Conservation (phyloP, 1,284 basidiomycete species). For the Cutaneotrichosporon cavernicola region DNA sequence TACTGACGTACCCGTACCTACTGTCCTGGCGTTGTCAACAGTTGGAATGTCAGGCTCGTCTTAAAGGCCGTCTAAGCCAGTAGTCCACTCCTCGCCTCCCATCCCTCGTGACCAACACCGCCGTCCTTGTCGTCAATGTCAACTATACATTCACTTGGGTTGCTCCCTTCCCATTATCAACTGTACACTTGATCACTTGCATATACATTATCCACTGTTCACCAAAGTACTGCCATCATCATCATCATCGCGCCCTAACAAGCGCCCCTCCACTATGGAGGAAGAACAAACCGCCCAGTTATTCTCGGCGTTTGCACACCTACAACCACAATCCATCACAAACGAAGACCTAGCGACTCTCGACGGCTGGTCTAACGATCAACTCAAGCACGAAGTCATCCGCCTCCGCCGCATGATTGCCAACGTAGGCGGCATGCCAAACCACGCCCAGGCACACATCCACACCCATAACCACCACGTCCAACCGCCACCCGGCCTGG, state of each 20-base stretch:
- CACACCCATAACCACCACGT: slow-evolving; percentile 7
- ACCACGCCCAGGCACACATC: not conserved
- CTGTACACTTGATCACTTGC: not conserved
- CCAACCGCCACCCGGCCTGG: slow-evolving; percentile 2
- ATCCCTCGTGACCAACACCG: not conserved
- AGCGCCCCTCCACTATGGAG: slow-evolving; percentile 18
- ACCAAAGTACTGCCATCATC: not conserved
- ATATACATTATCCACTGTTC: not conserved
- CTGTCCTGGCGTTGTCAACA: not conserved
- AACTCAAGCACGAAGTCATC: slow-evolving; percentile 37
- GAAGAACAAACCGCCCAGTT: slow-evolving; percentile 27
- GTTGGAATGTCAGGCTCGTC: not conserved
- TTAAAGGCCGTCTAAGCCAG: not conserved
- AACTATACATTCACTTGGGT: not conserved
- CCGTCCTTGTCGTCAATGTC: not conserved
- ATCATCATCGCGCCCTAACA: not conserved
- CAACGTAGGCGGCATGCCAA: slow-evolving; percentile 3
- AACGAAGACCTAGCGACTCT: slow-evolving; percentile 20
- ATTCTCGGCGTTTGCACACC: slow-evolving; percentile 22
- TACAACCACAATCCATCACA: slow-evolving; percentile 13
- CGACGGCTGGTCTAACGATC: slow-evolving; percentile 33
- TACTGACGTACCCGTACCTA: too few relatives aligned
- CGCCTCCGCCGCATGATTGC: slow-evolving; percentile 27
- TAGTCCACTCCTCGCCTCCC: not conserved
- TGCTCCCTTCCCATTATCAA: not conserved